phyloP scores from a whole-genome alignment of 306 rosid species.

The Vicia villosa region DNA sequence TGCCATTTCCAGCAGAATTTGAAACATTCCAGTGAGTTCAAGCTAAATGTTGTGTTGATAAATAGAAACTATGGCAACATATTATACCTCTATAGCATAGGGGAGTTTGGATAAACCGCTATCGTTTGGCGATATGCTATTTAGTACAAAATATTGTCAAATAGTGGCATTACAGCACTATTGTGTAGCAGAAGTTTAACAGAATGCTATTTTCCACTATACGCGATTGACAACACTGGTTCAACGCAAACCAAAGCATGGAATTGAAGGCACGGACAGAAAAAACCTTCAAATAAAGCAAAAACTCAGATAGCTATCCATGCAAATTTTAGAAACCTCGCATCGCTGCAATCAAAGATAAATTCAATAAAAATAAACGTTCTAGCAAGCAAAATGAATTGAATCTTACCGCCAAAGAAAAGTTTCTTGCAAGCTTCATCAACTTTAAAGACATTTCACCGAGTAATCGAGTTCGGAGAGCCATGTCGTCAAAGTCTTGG shows the following conservation, averaged over 20 bases:
- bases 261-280: neutral
- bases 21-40: neutral
- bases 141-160: too few relatives aligned
- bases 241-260: neutral
- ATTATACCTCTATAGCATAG: too few relatives aligned
- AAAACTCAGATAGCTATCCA: neutral
- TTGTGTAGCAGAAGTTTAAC: too few relatives aligned
- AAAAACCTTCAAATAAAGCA: neutral
- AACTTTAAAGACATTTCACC: slow-evolving; percentile 87
- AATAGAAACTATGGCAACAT: too few relatives aligned
- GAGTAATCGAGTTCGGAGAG: slow-evolving; percentile 82
- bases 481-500: slow-evolving; percentile 91
- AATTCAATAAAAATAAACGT: neutral
- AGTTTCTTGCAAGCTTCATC: slow-evolving; percentile 77
- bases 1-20: neutral
- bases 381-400: slow-evolving; percentile 29
- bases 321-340: neutral
- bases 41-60: neutral
- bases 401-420: slow-evolving; percentile 71
- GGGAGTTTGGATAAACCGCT: too few relatives aligned
- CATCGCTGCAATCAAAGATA: neutral
- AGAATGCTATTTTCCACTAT: too few relatives aligned
- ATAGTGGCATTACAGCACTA: too few relatives aligned
- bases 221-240: too few relatives aligned
- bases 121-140: too few relatives aligned